Base-by-base conservation (phyloP, 1,284 basidiomycete species). In the Ganoderma leucocontextum region DNA sequence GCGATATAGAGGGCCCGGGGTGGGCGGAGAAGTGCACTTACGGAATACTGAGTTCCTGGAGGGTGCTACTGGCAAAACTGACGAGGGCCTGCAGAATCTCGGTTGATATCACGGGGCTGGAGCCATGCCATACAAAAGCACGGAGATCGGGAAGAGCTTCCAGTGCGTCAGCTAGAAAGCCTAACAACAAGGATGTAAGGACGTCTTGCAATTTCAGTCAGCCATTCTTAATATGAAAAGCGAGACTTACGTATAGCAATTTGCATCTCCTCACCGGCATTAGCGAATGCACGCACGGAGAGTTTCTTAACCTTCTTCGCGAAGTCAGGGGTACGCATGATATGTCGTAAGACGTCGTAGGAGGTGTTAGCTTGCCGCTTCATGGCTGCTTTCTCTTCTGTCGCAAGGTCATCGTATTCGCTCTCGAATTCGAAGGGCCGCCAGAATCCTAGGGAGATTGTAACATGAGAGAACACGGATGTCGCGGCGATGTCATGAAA, bases 401-500 rank as follows among this genome's bases (percentile, higher is more conserved):
- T 4, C 2, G n/a, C 1, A 9, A 59, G 10, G 7, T 10, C 57
- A 2, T 59, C 38, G n/a, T 59, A 5, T 19, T 39, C 36, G 19
- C 10, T 19, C 2, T 38, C 36, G n/a, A 9, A 36, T n/a, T 15
- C 57, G 33, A 39, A 59, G 4, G 57, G 38, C 57, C n/a, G 19
- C 57, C 38, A 59, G 19, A 39, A 5, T 39, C 57, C 57, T 4
- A 59, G 15, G 12, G 9, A 59, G 35, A 59, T 59, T 2, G 38
- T 38, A 5, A 59, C 38, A 17, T 39, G 35, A 59, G 57, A 59
- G 57, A 59, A 59, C 10, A 59, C 57, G 12, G 25, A 39, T 19
- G 57, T 25, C n/a, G 36, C 2, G 57, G 57, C 57, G 57, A 39
- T 59, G n/a, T 59, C 57, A 36, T 59, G 57, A 39, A 59, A 59